Base-by-base conservation (phyloP, 257 asterid genomes). In the Lantana camara region DNA sequence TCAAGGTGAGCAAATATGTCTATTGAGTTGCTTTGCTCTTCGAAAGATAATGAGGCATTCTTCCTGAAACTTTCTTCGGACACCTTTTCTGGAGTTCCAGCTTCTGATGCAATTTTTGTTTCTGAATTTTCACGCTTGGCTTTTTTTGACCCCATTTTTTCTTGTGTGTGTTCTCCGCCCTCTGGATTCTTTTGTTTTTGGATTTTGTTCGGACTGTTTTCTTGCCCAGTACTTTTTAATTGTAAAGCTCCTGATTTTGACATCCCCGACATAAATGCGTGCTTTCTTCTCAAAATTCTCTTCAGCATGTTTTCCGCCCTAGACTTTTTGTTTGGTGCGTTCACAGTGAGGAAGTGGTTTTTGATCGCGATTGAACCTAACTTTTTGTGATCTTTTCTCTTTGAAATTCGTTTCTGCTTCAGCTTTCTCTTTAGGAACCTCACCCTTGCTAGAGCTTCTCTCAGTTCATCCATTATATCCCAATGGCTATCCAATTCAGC, bases 371-470 rank as follows among this genome's bases (percentile, higher is more conserved):
- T n/a, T n/a, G n/a, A n/a, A n/a, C n/a, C n/a, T n/a, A n/a, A n/a
- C n/a, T n/a, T n/a, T n/a, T n/a, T n/a, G n/a, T n/a, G n/a, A n/a
- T n/a, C n/a, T n/a, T n/a, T n/a, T n/a, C n/a, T 44, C 37, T 52
- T 75, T 15, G 66, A 48, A 29, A 34, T 49, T 56, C 58, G 64
- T 37, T 42, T 67, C 29, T 51, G 66, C 24, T 12, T 69, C 56
- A 75, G 62, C 62, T 49, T 72, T 23, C 58, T 70, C 73, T 73
- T 66, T 21, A 78, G 73, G 72, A 59, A 46, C 17, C 66, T 64
- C 23, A 80, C 71, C 72, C 48, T 77, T 12, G 72, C 78, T 73
- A 52, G 70, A 46, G 83, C 84, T 66, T 71, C 79, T 69, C 65
- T 54, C 13, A 70, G 79, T 53, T 85, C 72, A 32, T 71, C 57